Base-by-base conservation (phyloP, 2,329 filamentous ascomycete species). In the Botrytis medusae region DNA sequence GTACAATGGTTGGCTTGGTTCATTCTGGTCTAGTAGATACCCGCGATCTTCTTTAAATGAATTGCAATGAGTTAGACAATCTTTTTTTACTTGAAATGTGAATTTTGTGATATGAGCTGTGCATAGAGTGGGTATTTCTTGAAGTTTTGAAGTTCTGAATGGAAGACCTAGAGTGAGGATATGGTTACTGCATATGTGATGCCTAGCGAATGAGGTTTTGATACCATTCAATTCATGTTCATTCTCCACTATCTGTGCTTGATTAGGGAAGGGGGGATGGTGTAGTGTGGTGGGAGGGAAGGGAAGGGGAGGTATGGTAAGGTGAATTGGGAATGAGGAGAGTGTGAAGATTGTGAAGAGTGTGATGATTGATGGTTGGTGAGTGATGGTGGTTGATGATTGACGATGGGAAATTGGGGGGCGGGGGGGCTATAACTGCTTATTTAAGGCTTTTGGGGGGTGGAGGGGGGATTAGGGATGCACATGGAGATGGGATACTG, bases 1-100 rank as follows among this genome's bases (percentile, higher is more conserved):
- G 9, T 20, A 20, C 37, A 42, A 42, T 29, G 63, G 20, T 37
- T 51, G 29, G 44, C 34, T 32, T 40, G 22, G 32, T 67, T 51
- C 63, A 18, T 22, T 51, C 44, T 37, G 44, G 65, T 44, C 48
- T 42, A 59, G 65, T 69, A 57, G n/a, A 51, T 67, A 48, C 44
- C 63, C 63, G 32, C n/a, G 44, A n/a, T 29, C 42, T 32, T 67
- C 29, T 67, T 37, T 51, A 34, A 37, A 63, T 46, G 61, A 22
- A 63, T 63, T 63, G 61, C 40, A 29, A 44, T 44, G n/a, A 63
- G 40, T 44, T 63, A 44, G 40, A 63, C 20, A 32, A 44, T 44
- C 4, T 29, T 44, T 44, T 42, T 37, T 61, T 4, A 7, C 6
- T 16, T 40, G 7, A n/a, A 10, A 8, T 61, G 59, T 61, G 59